Conservation (phyloP, 345 rosid genomes). For the sweet orange (Citrus sinensis) region DNA sequence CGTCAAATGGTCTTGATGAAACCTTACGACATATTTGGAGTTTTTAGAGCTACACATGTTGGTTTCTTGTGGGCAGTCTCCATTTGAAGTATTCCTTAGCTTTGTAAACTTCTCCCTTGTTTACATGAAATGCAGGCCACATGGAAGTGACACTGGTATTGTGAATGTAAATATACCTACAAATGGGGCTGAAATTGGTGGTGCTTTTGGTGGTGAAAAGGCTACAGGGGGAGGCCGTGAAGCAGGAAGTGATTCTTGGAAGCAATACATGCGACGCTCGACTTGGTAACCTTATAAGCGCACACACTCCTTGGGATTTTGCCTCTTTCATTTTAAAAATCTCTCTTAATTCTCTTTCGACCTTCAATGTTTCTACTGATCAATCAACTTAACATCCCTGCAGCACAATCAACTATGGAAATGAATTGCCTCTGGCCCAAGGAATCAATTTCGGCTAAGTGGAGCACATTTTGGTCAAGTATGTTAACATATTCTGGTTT, state of each 20-base stretch:
- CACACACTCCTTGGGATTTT: neutral
- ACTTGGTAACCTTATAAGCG: slow-evolving; percentile 56
- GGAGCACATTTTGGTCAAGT: neutral
- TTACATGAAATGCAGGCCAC: slow-evolving; percentile 49
- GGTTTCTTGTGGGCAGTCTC: neutral
- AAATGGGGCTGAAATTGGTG: slow-evolving; percentile 98
- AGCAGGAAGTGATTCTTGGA: slow-evolving; percentile 99
- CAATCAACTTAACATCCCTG: slow-evolving; percentile 5
- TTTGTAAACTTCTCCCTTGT: neutral
- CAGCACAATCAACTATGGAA: slow-evolving; percentile 95
- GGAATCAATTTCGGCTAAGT: slow-evolving; percentile 88
- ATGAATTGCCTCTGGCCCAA: slow-evolving; percentile 91
- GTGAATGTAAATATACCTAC: slow-evolving; percentile 97
- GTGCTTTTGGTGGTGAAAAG: slow-evolving; percentile 95
- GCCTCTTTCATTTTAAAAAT: neutral
- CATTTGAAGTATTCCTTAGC: neutral
- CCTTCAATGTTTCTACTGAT: neutral
- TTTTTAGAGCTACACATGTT: neutral
- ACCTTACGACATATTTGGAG: neutral
- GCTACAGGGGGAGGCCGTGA: slow-evolving; percentile 98
- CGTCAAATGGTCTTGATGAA: neutral
- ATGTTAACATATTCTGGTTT: neutral
- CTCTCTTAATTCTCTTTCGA: neutral
- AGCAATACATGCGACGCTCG: slow-evolving; percentile 96
- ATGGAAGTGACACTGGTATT: slow-evolving; percentile 92